Conservation (phyloP, 257 asterid species). For the Lycium barbarum region DNA sequence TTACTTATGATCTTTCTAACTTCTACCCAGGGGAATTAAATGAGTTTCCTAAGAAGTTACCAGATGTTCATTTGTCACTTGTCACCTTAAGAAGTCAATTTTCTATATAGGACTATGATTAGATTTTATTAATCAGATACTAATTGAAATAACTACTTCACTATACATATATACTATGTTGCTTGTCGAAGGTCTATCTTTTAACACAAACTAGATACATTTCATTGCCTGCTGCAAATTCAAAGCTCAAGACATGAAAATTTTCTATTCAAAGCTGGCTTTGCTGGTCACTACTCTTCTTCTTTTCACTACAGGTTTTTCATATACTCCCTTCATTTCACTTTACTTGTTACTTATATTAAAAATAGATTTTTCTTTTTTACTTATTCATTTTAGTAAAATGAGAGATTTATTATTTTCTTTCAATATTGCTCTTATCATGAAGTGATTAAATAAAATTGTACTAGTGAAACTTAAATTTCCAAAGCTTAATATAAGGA, state of each 20-base stretch:
- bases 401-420: too few relatives aligned
- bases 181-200: not conserved
- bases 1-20: not conserved
- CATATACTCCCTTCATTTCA: too few relatives aligned
- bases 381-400: too few relatives aligned
- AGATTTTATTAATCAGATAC: not conserved
- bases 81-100: not conserved
- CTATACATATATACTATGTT: not conserved
- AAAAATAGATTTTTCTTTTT: too few relatives aligned
- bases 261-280: not conserved
- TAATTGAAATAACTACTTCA: not conserved
- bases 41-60: not conserved
- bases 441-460: too few relatives aligned
- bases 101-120: not conserved
- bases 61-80: not conserved
- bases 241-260: not conserved
- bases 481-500: too few relatives aligned
- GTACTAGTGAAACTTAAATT: too few relatives aligned
- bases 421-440: too few relatives aligned
- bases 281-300: not conserved
- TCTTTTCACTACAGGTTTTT: not conserved
- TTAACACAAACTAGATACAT: not conserved
- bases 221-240: not conserved
- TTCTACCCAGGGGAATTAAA: not conserved
- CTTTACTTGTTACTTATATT: too few relatives aligned